Evolutionary conservation across 106 monocot genomes (phyloP).

Genomic region (Alisma plantagoaquatica): DNA sequence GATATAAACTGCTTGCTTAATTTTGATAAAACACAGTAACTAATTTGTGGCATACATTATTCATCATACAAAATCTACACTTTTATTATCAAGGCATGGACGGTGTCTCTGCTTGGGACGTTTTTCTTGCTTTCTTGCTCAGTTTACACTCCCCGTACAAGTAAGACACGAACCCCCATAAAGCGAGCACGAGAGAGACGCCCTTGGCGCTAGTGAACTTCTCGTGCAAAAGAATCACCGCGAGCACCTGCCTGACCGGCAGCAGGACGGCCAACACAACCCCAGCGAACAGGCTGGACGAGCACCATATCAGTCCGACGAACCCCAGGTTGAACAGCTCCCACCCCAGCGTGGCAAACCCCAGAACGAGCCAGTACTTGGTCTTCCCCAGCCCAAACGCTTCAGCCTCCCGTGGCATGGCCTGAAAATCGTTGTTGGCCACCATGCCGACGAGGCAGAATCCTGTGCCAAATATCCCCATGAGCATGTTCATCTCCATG

Average conservation of each 20-base stretch:
- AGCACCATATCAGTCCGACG: constrained; percentile 39
- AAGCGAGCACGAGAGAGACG: constrained; percentile 2
- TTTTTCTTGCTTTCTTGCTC: no score
- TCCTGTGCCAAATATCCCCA: no score
- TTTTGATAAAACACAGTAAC: no score
- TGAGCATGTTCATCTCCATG: no score
- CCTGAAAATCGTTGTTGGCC: constrained; percentile 34
- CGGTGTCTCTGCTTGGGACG: no score
- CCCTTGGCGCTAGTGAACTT: constrained; percentile 9
- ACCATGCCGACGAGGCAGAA: no score
- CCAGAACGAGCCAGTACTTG: constrained; percentile 45
- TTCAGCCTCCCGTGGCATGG: constrained; percentile 32
- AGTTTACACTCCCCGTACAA: constrained; percentile 15
- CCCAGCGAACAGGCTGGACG: constrained; percentile 44
- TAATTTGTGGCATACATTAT: no score
- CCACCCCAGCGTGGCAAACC: constrained; percentile 24
- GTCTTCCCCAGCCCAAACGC: constrained; percentile 31
- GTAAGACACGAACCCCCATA: constrained; percentile 20
- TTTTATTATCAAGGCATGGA: no score
- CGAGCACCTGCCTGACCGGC: constrained; percentile 38
- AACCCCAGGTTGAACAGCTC: constrained; percentile 52
- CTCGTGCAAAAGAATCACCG: constrained; percentile 15
- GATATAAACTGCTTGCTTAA: no score
- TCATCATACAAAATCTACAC: no score
- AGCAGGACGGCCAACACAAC: constrained; percentile 43